These are phyloP conservation scores for Dillenia suffruticosa DNA, from an alignment of 164 flowering plant genomes.

Conservation along the genomic window DNA sequence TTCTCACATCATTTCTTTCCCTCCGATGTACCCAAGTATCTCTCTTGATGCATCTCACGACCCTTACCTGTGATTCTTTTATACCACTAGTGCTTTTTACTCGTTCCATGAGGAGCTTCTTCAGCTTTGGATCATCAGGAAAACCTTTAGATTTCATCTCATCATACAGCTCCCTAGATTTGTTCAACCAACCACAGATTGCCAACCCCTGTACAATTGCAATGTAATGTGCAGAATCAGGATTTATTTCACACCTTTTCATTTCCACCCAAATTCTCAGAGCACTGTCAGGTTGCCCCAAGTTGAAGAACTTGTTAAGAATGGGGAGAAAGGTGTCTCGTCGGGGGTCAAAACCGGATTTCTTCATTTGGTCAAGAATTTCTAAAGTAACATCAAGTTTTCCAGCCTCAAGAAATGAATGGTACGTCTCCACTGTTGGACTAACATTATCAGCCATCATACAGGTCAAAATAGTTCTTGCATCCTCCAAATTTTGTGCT, in stretches of 20 bases:
- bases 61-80: constrained; percentile 6
- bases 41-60: constrained; percentile 8
- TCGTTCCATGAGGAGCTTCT: constrained; percentile 42
- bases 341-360: constrained; percentile 48
- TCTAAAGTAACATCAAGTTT: constrained; percentile 48
- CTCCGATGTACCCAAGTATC: neutral
- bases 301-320: constrained; percentile 43
- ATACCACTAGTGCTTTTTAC: constrained; percentile 9
- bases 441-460: constrained; percentile 50
- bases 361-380: constrained; percentile 54
- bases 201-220: constrained; percentile 54
- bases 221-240: constrained; percentile 45
- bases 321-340: constrained; percentile 49
- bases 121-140: constrained; percentile 60
- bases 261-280: constrained; percentile 65
- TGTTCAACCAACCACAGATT: constrained; percentile 39
- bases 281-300: constrained; percentile 52
- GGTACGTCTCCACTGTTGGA: constrained; percentile 63
- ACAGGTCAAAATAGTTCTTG: constrained; percentile 39
- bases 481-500: constrained; percentile 57
- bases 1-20: constrained; percentile 5
- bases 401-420: constrained; percentile 51
- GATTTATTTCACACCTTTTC: constrained; percentile 41
- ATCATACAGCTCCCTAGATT: constrained; percentile 57
- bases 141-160: constrained; percentile 65